These are phyloP conservation scores for Arxiozyma slooffiae DNA, from an alignment of 1,139 yeast species.

Conservation along the genomic window DNA sequence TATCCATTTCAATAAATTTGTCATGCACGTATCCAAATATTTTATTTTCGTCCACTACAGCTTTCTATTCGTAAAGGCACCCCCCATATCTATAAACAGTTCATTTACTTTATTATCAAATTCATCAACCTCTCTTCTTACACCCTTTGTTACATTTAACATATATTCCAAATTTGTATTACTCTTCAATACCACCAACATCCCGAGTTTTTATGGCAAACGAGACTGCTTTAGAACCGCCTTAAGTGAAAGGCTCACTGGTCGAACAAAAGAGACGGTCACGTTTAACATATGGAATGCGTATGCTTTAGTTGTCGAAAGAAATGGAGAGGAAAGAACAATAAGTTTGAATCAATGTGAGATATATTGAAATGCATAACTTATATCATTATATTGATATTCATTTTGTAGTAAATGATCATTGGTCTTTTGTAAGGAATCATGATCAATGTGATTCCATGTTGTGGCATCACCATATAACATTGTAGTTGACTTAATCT, in stretches of 20 bases:
- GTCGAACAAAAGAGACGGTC: no score
- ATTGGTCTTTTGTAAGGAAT: slow-evolving; percentile 52
- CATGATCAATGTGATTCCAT: slow-evolving; percentile 83
- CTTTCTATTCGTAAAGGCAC: slow-evolving; percentile 20
- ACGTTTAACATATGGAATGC: no score
- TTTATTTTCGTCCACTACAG: slow-evolving; percentile 38
- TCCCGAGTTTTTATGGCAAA: slow-evolving; percentile 77
- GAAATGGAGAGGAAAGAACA: no score
- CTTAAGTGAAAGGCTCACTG: slow-evolving; percentile 42
- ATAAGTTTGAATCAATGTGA: slow-evolving; percentile 43
- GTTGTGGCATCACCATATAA: slow-evolving; percentile 95
- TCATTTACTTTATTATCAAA: slow-evolving; percentile 45
- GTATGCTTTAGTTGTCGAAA: no score
- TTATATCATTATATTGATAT: slow-evolving; percentile 53
- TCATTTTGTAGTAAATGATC: slow-evolving; percentile 74
- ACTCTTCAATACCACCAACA: slow-evolving; percentile 61
- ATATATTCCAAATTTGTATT: slow-evolving; percentile 55
- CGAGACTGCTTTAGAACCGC: slow-evolving; percentile 70
- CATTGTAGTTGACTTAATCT: slow-evolving; percentile 69
- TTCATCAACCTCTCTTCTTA: slow-evolving; percentile 49
- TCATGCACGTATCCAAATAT: slow-evolving; percentile 43
- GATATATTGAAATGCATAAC: slow-evolving; percentile 86
- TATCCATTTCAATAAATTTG: slow-evolving; percentile 41
- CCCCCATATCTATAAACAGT: slow-evolving; percentile 23
- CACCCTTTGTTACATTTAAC: slow-evolving; percentile 44